phyloP scores from a whole-genome alignment of 768 basidiomycete genomes.

The Hericium rajendrae region DNA sequence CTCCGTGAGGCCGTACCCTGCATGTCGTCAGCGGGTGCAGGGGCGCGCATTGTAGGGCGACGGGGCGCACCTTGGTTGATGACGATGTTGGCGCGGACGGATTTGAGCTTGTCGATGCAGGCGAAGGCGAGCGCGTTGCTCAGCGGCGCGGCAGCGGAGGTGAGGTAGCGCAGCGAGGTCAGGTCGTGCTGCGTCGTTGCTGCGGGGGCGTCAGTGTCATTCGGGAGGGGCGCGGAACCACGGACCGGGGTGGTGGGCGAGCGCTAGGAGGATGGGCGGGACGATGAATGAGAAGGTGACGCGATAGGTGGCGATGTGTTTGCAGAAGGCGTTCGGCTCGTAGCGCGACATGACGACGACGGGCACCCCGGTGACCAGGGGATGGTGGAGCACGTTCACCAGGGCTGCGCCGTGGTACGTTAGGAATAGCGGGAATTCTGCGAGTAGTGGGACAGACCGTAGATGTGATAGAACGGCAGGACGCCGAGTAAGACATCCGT shows the following conservation, averaged over 20 bases:
- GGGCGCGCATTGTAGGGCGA: not conserved
- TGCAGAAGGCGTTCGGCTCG: constrained; percentile 60
- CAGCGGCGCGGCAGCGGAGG: constrained; percentile 77
- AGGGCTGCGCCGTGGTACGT: constrained; percentile 29
- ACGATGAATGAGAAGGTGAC: constrained; percentile 54
- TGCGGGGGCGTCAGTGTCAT: constrained; percentile 25
- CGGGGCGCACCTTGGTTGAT: constrained; percentile 41
- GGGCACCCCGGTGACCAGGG: constrained; percentile 39
- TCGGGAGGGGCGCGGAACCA: constrained; percentile 37
- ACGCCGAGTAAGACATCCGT: constrained; percentile 51
- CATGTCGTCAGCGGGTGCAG: not conserved
- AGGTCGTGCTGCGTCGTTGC: constrained; percentile 62
- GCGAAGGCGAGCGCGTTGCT: constrained; percentile 50
- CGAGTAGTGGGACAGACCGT: constrained; percentile 24
- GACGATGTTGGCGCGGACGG: constrained; percentile 29
- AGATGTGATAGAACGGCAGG: constrained; percentile 51
- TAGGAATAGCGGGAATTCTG: constrained; percentile 19
- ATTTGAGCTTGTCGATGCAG: constrained; percentile 30
- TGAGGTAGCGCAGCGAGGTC: constrained; percentile 42
- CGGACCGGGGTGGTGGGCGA: constrained; percentile 57
- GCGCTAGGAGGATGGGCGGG: constrained; percentile 75
- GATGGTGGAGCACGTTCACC: constrained; percentile 53
- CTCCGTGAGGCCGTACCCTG: constrained; percentile 76
- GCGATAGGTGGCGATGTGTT: constrained; percentile 53
- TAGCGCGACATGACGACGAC: constrained; percentile 58